A percentile compares a stretch with the other conserved stretches of the same genome.
These are phyloP conservation scores for Diaporthe australafricana DNA, from an alignment of 2,329 filamentous ascomycete species.

Conservation along the genomic window DNA sequence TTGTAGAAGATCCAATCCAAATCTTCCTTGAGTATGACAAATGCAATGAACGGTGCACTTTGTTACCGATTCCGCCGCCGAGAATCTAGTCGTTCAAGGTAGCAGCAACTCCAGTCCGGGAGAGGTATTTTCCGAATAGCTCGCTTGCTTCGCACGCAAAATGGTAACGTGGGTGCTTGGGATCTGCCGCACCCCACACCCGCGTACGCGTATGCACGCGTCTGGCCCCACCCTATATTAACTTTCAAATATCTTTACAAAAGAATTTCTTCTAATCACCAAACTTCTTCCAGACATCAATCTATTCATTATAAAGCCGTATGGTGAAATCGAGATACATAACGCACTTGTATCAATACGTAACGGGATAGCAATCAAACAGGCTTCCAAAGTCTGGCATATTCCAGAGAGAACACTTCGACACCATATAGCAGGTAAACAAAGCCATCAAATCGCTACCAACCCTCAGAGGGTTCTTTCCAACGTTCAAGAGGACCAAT, in stretches of 20 bases:
- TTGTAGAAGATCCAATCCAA: too few relatives aligned
- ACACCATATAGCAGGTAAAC: background rate
- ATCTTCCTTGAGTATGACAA: background rate
- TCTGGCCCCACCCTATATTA: too few relatives aligned
- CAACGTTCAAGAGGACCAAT: background rate
- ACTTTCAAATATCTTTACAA: too few relatives aligned
- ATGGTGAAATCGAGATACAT: too few relatives aligned
- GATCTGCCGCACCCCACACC: too few relatives aligned
- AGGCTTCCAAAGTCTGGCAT: background rate
- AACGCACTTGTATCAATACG: background rate
- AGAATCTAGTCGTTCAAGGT: too few relatives aligned
- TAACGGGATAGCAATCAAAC: background rate
- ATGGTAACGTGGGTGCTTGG: too few relatives aligned
- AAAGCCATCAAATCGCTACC: background rate
- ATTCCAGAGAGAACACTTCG: background rate
- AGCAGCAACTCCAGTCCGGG: background rate
- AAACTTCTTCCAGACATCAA: too few relatives aligned
- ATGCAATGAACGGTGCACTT: background rate
- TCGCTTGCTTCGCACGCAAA: background rate
- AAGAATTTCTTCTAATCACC: too few relatives aligned
- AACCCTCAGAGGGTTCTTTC: background rate
- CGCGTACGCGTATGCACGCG: too few relatives aligned
- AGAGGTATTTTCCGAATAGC: background rate
- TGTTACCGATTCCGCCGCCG: background rate
- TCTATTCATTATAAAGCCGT: too few relatives aligned